A percentile compares a stretch with the other conserved stretches of the same genome.
phyloP scores from a whole-genome alignment of 2,329 filamentous ascomycete genomes.

The Epichloe glyceriae region DNA sequence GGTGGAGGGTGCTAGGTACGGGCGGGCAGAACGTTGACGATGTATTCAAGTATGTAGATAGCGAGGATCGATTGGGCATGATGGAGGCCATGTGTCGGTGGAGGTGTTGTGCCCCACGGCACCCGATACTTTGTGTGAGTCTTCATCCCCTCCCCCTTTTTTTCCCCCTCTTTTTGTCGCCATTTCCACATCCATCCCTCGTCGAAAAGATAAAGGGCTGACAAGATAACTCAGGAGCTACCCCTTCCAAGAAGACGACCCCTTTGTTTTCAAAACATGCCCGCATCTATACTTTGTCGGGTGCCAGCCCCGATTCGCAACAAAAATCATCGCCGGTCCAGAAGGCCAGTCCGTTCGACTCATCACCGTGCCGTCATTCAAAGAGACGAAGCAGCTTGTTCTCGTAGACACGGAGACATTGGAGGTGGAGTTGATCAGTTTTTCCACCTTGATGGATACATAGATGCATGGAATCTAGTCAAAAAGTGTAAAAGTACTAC shows the following conservation, averaged over 20 bases:
- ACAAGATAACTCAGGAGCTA: conserved; percentile 54
- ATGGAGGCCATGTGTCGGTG: conserved; percentile 93
- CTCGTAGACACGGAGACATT: conserved; percentile 77
- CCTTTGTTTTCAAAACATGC: conserved; percentile 72
- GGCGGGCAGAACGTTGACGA: conserved; percentile 91
- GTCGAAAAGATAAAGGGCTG: background rate
- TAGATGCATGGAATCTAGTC: background rate
- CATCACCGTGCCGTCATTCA: conserved; percentile 74
- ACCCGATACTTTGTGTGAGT: conserved; percentile 83
- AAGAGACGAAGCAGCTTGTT: conserved; percentile 64
- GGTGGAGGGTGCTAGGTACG: conserved; percentile 75
- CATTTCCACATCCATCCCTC: background rate
- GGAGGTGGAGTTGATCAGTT: conserved; percentile 59
- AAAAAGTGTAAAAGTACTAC: background rate
- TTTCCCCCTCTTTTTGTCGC: background rate
- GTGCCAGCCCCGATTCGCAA: conserved; percentile 69
- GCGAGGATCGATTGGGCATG: conserved; percentile 65
- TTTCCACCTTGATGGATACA: conserved; percentile 16
- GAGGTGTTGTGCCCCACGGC: conserved; percentile 83
- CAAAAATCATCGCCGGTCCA: conserved; percentile 51
- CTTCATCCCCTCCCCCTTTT: background rate
- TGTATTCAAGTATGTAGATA: conserved; percentile 79
- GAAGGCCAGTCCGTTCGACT: conserved; percentile 61
- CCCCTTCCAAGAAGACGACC: conserved; percentile 87
- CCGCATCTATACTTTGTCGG: conserved; percentile 89